Conservation (phyloP, 305 asterid genomes). For the Solanum hybrid region DNA sequence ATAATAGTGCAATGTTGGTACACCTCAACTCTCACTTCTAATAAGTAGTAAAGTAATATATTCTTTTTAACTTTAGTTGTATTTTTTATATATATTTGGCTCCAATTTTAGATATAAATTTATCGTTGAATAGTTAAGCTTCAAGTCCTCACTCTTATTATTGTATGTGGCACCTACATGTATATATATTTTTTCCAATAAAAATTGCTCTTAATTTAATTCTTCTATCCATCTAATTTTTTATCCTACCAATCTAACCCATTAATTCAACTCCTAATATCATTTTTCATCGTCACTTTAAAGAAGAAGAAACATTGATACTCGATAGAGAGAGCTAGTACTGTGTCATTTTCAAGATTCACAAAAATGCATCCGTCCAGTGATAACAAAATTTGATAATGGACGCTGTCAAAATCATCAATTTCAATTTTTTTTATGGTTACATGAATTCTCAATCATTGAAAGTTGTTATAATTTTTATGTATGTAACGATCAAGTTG, state of each 20-base stretch:
- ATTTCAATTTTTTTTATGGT: not conserved
- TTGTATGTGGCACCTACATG: not conserved
- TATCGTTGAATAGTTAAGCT: not conserved
- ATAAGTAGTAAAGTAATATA: too few species aligned
- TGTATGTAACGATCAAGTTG: not conserved
- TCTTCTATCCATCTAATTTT: not conserved
- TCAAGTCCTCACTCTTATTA: not conserved
- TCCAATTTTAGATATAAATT: not conserved
- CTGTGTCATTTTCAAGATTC: not conserved
- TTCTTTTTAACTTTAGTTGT: too few species aligned
- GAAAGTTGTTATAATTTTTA: not conserved
- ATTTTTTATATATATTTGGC: too few species aligned
- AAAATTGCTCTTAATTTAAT: not conserved
- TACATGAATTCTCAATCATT: not conserved
- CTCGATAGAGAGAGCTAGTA: not conserved
- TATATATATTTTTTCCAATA: not conserved
- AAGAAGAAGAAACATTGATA: not conserved
- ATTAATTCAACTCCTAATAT: not conserved
- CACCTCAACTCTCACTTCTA: too few species aligned
- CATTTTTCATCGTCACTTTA: not conserved
- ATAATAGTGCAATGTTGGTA: too few species aligned
- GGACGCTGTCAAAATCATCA: not conserved
- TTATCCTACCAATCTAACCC: not conserved
- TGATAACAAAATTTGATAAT: not conserved
- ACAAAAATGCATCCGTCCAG: not conserved